phyloP scores from a whole-genome alignment of 441 rosid species.

The Raphanus hybrid region DNA sequence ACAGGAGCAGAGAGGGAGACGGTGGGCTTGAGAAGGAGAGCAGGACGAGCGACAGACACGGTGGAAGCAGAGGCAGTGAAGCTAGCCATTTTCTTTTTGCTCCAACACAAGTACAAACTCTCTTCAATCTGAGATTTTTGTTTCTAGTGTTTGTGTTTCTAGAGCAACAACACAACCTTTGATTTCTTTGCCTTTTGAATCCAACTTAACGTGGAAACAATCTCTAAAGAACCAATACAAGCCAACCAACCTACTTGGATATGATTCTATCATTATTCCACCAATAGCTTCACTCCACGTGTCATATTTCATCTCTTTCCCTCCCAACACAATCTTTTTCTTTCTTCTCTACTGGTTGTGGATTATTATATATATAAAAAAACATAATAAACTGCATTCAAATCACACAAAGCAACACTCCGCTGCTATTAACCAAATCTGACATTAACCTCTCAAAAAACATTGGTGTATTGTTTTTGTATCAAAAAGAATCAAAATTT shows the following conservation, averaged over 20 bases:
- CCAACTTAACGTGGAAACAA: slow-evolving; percentile 24
- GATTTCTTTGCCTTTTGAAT: slow-evolving; percentile 33
- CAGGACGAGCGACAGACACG: slow-evolving; percentile 50
- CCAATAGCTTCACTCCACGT: slow-evolving; percentile 72
- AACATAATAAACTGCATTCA: neutral
- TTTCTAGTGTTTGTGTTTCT: slow-evolving; percentile 42
- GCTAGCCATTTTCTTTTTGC: slow-evolving; percentile 40
- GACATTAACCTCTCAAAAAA: neutral
- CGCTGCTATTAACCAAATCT: slow-evolving; percentile 21
- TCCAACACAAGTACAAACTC: slow-evolving; percentile 5
- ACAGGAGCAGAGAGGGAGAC: slow-evolving; percentile 53
- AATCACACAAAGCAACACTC: slow-evolving; percentile 1
- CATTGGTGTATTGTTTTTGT: slow-evolving; percentile 18
- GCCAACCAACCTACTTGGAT: slow-evolving; percentile 42
- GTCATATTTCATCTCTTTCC: slow-evolving; percentile 43
- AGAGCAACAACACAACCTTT: slow-evolving; percentile 18
- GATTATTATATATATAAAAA: neutral
- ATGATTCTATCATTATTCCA: slow-evolving; percentile 53
- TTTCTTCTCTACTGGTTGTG: slow-evolving; percentile 11
- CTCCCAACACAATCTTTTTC: slow-evolving; percentile 43
- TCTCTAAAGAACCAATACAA: slow-evolving; percentile 25
- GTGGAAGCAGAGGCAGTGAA: slow-evolving; percentile 51
- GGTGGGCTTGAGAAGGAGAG: slow-evolving; percentile 51
- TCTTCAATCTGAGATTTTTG: slow-evolving; percentile 15
- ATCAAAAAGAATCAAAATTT: slow-evolving; percentile 23